Base-by-base conservation (phyloP, 305 asterid genomes). In the Rubia peregrina region DNA sequence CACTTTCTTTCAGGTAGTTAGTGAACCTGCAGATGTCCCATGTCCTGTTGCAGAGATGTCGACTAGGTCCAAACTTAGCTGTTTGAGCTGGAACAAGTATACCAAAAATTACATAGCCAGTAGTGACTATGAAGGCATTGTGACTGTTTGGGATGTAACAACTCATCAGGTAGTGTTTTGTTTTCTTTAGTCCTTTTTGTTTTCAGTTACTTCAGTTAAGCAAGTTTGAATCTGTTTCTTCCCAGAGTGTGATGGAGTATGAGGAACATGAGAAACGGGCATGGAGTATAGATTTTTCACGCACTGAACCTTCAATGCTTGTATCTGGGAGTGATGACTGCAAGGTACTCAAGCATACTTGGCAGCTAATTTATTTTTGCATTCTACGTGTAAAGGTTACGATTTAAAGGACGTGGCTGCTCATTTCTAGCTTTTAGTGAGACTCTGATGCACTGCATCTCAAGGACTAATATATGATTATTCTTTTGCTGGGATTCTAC, bases 81-180 rank as follows among this genome's bases (percentile, higher is more conserved):
- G 97, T 78, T 83, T 94, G 83, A 94, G 98, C 81, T 93, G 95
- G 96, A 93, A 93, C 78, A 90, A 86, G 82, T 89, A 81, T 75
- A 69, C 83, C 17, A 94, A 88, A 77, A 88, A 84, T 76, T 85
- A 87, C 74, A 85, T 94, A 77, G 96, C 93, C 30, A 94, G 95
- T 75, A 91, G 96, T 53, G 97, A 94, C 82, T 90, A 94, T 78
- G 96, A 91, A 77, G 98, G 98, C 76, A 88, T 88, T 74, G 91
- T 91, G 61, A 91, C 97, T 62, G 92, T 94, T 69, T 94, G 98
- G 97, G 96, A 94, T 81, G 96, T 91, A 59, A 85, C 92, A 33
- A 94, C 98, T 46, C 92, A 90, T 24, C 96, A 93, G 96, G 97
- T 93, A 83, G 38, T 42, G 9, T 41, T 65, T 53, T n/a, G n/a